Percentiles rank a stretch among this genome's conserved stretches.
These are phyloP conservation scores for Fomitopsis serialis DNA, from an alignment of 768 basidiomycete genomes.

Conservation along the genomic window DNA sequence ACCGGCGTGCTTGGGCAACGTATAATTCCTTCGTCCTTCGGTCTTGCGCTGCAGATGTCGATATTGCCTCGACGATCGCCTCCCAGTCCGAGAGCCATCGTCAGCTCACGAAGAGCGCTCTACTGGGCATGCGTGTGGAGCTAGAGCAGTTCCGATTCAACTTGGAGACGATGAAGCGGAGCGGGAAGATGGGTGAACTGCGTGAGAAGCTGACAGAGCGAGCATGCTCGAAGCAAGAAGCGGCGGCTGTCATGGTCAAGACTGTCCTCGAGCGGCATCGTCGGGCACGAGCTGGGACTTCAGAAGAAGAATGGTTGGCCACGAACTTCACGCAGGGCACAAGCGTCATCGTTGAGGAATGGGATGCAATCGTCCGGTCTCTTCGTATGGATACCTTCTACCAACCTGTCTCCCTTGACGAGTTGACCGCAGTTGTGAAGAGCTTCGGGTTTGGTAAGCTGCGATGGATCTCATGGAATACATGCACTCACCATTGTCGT, in stretches of 20 bases:
- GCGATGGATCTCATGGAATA: too few species aligned
- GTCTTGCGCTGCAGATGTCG: conserved; percentile 42
- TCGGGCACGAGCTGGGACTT: conserved; percentile 7
- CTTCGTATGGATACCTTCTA: conserved; percentile 44
- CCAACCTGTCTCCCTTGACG: conserved; percentile 45
- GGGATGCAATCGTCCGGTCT: conserved; percentile 35
- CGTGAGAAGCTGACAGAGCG: conserved; percentile 18
- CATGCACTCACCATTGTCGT: too few species aligned
- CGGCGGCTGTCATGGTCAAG: not conserved
- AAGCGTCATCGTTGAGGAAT: conserved; percentile 38
- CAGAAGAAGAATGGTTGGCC: conserved; percentile 35
- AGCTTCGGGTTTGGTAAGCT: conserved; percentile 47
- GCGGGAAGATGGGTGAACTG: conserved; percentile 11
- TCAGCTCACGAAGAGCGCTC: conserved; percentile 40
- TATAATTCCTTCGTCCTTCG: conserved; percentile 42
- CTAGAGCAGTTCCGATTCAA: conserved; percentile 49
- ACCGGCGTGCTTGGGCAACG: conserved; percentile 40
- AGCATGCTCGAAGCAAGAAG: conserved; percentile 13
- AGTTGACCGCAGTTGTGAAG: conserved; percentile 44
- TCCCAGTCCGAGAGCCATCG: conserved; percentile 45
- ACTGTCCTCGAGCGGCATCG: conserved; percentile 1
- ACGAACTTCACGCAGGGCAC: conserved; percentile 36
- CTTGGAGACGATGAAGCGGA: conserved; percentile 27
- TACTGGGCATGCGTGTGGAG: conserved; percentile 39
- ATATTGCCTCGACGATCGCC: conserved; percentile 42